Evolutionary conservation across 1,139 yeast genomes (phyloP).

Genomic region (Martiniozyma asiatica): DNA sequence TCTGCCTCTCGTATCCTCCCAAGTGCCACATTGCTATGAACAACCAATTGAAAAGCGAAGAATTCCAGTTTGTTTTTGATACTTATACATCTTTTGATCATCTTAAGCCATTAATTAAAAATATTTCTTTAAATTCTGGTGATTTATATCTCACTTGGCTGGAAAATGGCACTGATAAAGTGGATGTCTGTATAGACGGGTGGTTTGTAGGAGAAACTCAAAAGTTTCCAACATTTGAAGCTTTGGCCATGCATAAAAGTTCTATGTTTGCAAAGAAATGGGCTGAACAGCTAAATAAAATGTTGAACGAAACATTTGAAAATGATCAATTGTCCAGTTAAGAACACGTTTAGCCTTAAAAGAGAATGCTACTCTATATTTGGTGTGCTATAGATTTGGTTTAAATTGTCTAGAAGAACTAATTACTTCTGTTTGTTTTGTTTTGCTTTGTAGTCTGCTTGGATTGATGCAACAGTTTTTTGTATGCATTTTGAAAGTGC

Average conservation of each 20-base stretch:
- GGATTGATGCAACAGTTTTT: too few species aligned
- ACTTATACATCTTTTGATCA: conserved; percentile 5
- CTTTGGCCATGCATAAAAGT: conserved; percentile 14
- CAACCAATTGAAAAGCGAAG: background rate
- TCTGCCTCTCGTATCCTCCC: too few species aligned
- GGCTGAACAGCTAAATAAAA: conserved; percentile 12
- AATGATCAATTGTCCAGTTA: too few species aligned
- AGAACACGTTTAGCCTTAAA: too few species aligned
- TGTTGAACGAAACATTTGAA: too few species aligned
- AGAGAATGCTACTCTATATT: too few species aligned
- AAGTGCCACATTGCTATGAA: too few species aligned
- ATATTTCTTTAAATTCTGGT: background rate
- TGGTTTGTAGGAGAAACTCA: conserved; percentile 12
- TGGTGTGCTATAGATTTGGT: too few species aligned
- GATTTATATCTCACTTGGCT: conserved; percentile 3
- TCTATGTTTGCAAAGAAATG: conserved; percentile 11
- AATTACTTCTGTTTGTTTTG: too few species aligned
- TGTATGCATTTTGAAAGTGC: too few species aligned
- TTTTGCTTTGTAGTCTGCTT: too few species aligned
- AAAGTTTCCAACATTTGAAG: conserved; percentile 20
- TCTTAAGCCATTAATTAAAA: conserved; percentile 5
- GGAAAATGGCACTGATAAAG: conserved; percentile 1
- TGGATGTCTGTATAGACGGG: conserved; percentile 14
- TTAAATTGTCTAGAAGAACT: too few species aligned
- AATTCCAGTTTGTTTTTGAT: conserved; percentile 2